Conservation (phyloP, 352 stramenopile genomes). For the Phytophthora ohioensis region DNA sequence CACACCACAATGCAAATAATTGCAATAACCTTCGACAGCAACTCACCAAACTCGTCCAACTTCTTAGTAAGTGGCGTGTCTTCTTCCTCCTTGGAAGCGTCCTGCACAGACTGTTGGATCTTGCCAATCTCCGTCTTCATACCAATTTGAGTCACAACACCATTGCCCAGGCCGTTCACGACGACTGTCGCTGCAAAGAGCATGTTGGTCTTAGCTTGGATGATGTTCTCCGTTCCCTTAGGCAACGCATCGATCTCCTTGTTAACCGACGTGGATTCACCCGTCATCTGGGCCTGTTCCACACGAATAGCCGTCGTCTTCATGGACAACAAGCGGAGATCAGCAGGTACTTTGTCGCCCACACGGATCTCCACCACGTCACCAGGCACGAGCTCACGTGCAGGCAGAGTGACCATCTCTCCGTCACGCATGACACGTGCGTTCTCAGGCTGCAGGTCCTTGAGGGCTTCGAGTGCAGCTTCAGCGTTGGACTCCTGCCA, state of each 20-base stretch:
- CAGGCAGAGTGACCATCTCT: constrained; percentile 84
- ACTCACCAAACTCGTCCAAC: constrained; percentile 98
- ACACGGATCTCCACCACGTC: constrained; percentile 97
- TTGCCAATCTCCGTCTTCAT: constrained; percentile 99
- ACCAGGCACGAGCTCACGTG: constrained; percentile 95
- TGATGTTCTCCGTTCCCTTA: constrained; percentile 73
- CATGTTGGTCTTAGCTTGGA: constrained; percentile 96
- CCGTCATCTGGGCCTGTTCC: constrained; percentile 97
- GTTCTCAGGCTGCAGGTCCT: constrained; percentile 95
- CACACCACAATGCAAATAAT: constrained; percentile 98
- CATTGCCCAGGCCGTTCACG: constrained; percentile 94
- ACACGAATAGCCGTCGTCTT: constrained; percentile 95
- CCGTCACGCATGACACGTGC: constrained; percentile 90
- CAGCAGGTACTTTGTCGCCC: constrained; percentile 97
- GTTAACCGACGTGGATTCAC: constrained; percentile 94
- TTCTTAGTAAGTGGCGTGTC: constrained; percentile 98
- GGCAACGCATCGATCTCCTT: constrained; percentile 90
- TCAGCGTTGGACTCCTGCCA: constrained; percentile 96
- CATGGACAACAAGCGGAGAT: constrained; percentile 95
- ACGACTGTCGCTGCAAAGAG: constrained; percentile 98
- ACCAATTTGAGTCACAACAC: constrained; percentile 96
- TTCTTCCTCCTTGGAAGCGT: constrained; percentile 94
- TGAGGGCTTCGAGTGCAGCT: constrained; percentile 94
- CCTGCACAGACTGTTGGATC: constrained; percentile 94
- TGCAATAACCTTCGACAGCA: constrained; percentile 97